Conservation (phyloP, 148 eudicot species). For the Vaccinium darrowii region DNA sequence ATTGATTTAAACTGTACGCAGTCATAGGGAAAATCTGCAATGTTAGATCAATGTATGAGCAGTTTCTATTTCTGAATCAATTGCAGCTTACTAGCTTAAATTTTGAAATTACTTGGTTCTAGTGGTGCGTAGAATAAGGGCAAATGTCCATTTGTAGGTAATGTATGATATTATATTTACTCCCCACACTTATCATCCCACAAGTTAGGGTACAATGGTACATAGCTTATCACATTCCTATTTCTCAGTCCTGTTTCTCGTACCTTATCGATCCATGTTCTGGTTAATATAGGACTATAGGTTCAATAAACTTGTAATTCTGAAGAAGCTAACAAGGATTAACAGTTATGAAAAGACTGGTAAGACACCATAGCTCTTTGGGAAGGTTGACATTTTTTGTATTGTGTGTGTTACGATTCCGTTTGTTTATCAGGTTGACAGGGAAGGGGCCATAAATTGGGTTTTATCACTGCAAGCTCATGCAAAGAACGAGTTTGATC, state of each 20-base stretch:
- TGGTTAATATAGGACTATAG: neutral
- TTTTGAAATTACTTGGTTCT: neutral
- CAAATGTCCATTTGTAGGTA: neutral
- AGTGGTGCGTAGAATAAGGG: neutral
- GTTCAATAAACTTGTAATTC: neutral
- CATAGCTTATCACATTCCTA: neutral
- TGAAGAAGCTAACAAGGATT: neutral
- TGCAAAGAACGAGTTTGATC: conserved; percentile 41
- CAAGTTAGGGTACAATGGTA: neutral
- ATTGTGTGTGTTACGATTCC: neutral
- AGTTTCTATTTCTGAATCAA: neutral
- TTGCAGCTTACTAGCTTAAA: neutral
- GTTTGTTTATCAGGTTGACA: conserved; percentile 56
- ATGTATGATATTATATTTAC: neutral
- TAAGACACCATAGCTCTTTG: neutral
- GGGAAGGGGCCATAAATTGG: conserved; percentile 62
- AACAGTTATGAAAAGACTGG: neutral
- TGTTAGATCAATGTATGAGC: too few species aligned
- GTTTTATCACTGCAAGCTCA: conserved; percentile 78
- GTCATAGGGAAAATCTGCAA: too few species aligned
- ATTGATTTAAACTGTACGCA: too few species aligned
- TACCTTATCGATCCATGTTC: neutral
- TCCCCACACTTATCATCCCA: neutral
- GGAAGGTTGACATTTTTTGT: neutral
- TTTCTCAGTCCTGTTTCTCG: neutral